Evolutionary conservation across 352 stramenopile genomes (phyloP), one percentile per base, ranked within the genome.

Genomic region (Globisporangium uncinulatum): DNA sequence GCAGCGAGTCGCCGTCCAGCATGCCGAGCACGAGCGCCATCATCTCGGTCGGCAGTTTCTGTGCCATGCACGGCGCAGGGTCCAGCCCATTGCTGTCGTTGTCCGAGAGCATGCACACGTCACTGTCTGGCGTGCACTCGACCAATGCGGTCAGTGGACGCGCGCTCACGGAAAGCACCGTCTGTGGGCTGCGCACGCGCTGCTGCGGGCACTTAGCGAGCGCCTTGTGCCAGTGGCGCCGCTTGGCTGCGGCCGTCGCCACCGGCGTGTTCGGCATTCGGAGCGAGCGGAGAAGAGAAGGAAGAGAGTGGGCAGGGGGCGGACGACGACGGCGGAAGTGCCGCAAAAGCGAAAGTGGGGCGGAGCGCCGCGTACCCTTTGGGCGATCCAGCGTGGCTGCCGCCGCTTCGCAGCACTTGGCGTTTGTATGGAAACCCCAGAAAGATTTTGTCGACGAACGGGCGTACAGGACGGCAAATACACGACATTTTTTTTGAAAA

Each of bases 1-100:
- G 51, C 53, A 89, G 64, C 63, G 79, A 81, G 46, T 63, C 59
- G 1, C 82, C 82, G 53, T 92, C 82, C 11, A 87, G 59, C 49
- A 74, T 67, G 7, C 57, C 59, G 31, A 89, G 51, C 51, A 76
- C 66, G 6, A 80, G 60, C n/a, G n/a, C n/a, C n/a, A n/a, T n/a
- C n/a, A n/a, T n/a, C n/a, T n/a, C n/a, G n/a, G n/a, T n/a, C n/a
- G 82, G 79, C 36, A 89, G 63, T 24, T 66, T 65, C 21, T 76
- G 64, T 20, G 85, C 61, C 4, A 79, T 54, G 13, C 62, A 73
- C 31, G 19, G 59, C 17, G 36, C 37, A 14, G 19, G 47, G 32
- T 59, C 24, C 13, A 45, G 32, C 14, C 10, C 49, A 29, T 41
- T 13, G 29, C 68, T 56, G 34, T 57, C 49, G 32, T 65, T 17